Evolutionary conservation across 805 yeast genomes (phyloP), one percentile per base, ranked within the genome.

Genomic region (Metschnikowia vanudenii): DNA sequence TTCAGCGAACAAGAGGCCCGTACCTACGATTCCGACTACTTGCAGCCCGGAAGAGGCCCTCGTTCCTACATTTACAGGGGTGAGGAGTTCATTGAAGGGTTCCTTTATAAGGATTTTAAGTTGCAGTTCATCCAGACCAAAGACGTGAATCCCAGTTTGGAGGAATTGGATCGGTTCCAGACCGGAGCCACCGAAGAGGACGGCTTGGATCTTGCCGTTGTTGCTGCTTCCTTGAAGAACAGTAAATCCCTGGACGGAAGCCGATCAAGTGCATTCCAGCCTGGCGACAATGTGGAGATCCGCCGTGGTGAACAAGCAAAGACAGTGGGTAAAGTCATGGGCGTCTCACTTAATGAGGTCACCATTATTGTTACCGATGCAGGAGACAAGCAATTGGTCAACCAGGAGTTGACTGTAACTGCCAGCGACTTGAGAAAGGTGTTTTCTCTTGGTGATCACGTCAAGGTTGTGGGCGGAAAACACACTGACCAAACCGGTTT

Each of bases 401-500:
- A 78, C 49, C 83, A 80, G 53, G 73, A 75, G 56, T 75, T 91
- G 54, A 96, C 94, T 49, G 85, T 91, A 41, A 97, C 97, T 29
- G 78, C 85, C 3, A 76, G 79, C 37, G 84, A 88, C 52, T 74
- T 94, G 60, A 81, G 97, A 62, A 94, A 94, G 64, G 81, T 87
- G 45, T 92, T 92, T 67, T 69, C 78, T 43, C 82, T 88, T 35
- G 99, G 99, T 75, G 98, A 92, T 65, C 97, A 94, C 64, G 96
- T 94, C 18, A 84, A 96, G 47, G 94, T 92, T 28, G 79, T 87
- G 32, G 88, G 84, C 61, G 99, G 99, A 62, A 89, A 87, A 60
- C 96, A 88, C 65, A 75, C 82, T 43, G 97, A 92, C 60, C 97
- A 91, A 61, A 89, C 97, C 30, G 99, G 99, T 70, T 77, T 94